A percentile compares a stretch with the other conserved stretches of the same genome.
Conservation (phyloP, 371 early-diverging fungal genomes). For the Mucor saturninus region DNA sequence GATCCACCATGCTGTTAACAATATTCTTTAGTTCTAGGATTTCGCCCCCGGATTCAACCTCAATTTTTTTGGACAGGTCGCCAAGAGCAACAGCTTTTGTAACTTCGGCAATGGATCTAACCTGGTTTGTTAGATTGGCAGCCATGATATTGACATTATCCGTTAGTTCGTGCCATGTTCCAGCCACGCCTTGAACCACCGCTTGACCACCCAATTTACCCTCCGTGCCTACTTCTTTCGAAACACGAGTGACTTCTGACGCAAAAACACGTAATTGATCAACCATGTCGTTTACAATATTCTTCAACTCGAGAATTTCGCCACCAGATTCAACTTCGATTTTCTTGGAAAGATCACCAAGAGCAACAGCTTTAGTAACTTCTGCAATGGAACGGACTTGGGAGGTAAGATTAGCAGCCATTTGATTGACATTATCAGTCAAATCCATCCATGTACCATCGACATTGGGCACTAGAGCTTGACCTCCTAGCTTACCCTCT, state of each 20-base stretch:
- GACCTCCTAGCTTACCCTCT: conserved; percentile 49
- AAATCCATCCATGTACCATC: conserved; percentile 36
- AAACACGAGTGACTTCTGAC: conserved; percentile 49
- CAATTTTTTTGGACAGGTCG: conserved; percentile 41
- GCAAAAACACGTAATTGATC: conserved; percentile 44
- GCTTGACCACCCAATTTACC: conserved; percentile 51
- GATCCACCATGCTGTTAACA: conserved; percentile 38
- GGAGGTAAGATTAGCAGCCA: conserved; percentile 50
- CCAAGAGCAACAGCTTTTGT: conserved; percentile 38
- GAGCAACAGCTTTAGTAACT: conserved; percentile 60
- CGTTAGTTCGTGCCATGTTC: conserved; percentile 24
- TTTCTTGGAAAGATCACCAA: conserved; percentile 62
- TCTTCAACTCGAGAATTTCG: conserved; percentile 67
- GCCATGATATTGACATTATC: conserved; percentile 37
- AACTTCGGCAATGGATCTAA: conserved; percentile 38
- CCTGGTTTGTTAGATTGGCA: conserved; percentile 32
- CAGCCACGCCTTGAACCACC: conserved; percentile 43
- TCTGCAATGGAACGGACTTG: conserved; percentile 62
- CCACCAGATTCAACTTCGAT: conserved; percentile 70
- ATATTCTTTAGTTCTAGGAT: conserved; percentile 29
- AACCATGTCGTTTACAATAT: conserved; percentile 70
- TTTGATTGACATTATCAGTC: conserved; percentile 53
- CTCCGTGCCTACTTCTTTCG: conserved; percentile 38
- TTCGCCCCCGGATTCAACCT: conserved; percentile 29
- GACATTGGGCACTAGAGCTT: conserved; percentile 46